phyloP scores from a whole-genome alignment of 1,284 basidiomycete genomes.

The Puccinia novopanici region DNA sequence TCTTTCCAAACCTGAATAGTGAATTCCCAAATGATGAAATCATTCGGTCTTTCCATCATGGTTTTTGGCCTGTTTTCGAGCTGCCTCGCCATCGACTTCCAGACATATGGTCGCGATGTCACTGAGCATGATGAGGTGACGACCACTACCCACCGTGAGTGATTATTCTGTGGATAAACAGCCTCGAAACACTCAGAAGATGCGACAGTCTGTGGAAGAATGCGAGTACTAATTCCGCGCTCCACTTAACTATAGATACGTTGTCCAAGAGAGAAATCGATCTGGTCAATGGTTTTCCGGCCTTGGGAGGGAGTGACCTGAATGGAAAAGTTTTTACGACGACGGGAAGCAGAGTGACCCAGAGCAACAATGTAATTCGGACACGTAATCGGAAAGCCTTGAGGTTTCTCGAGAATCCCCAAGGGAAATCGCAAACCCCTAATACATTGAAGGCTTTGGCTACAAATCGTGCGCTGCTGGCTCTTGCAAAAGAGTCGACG shows the following conservation, averaged over 20 bases:
- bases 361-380: conserved; percentile 14
- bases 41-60: background rate
- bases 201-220: background rate
- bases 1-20: no score
- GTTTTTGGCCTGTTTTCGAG: conserved; percentile 1
- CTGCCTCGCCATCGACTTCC: background rate
- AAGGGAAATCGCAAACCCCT: background rate
- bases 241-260: background rate
- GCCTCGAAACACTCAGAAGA: background rate
- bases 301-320: conserved; percentile 2
- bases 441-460: background rate
- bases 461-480: background rate
- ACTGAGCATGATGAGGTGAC: background rate
- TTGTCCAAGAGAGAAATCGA: conserved; percentile 15
- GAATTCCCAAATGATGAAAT: background rate
- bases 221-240: background rate
- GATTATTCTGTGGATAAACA: background rate
- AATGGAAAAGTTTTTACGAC: conserved; percentile 34
- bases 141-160: background rate
- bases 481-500: background rate
- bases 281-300: background rate
- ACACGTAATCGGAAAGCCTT: background rate
- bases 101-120: background rate
- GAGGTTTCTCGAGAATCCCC: conserved; percentile 17
- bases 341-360: conserved; percentile 10